Percentiles rank a stretch among this genome's conserved stretches.
phyloP scores from a whole-genome alignment of 371 early-diverging fungal genomes.

The Mortierella sp. region DNA sequence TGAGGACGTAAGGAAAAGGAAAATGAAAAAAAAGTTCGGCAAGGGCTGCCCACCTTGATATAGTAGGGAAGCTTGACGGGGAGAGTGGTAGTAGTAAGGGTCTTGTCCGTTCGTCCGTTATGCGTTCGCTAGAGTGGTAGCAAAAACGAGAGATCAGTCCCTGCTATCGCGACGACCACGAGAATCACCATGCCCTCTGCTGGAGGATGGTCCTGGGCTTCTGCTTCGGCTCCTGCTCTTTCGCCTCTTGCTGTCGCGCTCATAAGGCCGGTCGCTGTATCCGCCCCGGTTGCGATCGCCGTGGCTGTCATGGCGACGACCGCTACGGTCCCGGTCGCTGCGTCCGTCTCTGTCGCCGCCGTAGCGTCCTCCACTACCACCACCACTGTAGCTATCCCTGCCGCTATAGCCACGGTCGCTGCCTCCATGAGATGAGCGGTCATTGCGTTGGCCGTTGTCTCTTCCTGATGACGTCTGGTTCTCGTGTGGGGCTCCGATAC shows the following conservation, averaged over 20 bases:
- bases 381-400: slow-evolving; percentile 47
- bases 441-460: slow-evolving; percentile 59
- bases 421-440: slow-evolving; percentile 55
- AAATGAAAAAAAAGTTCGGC: background rate
- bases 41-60: slow-evolving; percentile 15
- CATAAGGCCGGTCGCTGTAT: slow-evolving; percentile 52
- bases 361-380: slow-evolving; percentile 24
- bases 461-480: slow-evolving; percentile 65
- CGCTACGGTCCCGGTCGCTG: slow-evolving; percentile 50
- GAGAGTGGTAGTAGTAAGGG: background rate
- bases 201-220: slow-evolving; percentile 36
- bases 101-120: background rate
- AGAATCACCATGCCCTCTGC: slow-evolving; percentile 39
- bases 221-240: slow-evolving; percentile 53
- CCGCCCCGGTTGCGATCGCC: slow-evolving; percentile 53
- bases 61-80: background rate
- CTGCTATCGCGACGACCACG: slow-evolving; percentile 45
- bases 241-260: slow-evolving; percentile 57
- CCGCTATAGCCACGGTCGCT: slow-evolving; percentile 54
- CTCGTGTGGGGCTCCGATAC: slow-evolving; percentile 72
- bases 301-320: slow-evolving; percentile 31
- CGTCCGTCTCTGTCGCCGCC: slow-evolving; percentile 51
- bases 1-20: background rate
- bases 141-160: slow-evolving; percentile 23
- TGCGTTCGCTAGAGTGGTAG: background rate